Conservation (phyloP, 768 basidiomycete species). For the Suillus subaureus region DNA sequence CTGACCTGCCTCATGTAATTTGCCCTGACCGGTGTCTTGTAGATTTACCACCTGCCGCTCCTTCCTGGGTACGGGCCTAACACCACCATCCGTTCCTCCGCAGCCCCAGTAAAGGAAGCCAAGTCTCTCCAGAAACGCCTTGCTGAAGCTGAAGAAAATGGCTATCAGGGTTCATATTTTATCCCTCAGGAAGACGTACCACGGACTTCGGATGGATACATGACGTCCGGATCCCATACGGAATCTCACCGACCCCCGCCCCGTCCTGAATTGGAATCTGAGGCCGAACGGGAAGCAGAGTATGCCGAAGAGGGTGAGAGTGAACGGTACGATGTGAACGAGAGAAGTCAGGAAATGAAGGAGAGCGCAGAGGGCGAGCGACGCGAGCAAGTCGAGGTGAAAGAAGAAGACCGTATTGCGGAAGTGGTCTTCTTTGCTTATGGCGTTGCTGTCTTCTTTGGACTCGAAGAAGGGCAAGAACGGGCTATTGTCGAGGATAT, state of each 20-base stretch:
- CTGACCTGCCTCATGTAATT: slow-evolving; percentile 7
- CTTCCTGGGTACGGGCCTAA: slow-evolving; percentile 89
- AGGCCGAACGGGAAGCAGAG: slow-evolving; percentile 17
- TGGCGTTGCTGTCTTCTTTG: slow-evolving; percentile 93
- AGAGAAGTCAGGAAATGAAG: slow-evolving; percentile 18
- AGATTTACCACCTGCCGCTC: slow-evolving; percentile 93
- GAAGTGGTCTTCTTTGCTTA: slow-evolving; percentile 84
- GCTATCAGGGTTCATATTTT: slow-evolving; percentile 89
- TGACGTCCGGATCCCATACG: slow-evolving; percentile 48
- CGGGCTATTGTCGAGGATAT: slow-evolving; percentile 83
- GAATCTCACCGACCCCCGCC: slow-evolving; percentile 32
- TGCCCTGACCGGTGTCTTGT: slow-evolving; percentile 1
- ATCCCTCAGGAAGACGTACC: slow-evolving; percentile 35
- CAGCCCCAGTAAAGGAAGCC: slow-evolving; percentile 50
- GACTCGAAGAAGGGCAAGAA: slow-evolving; percentile 79
- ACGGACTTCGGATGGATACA: slow-evolving; percentile 57
- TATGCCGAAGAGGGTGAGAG: slow-evolving; percentile 21
- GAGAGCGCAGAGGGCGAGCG: slow-evolving; percentile 13
- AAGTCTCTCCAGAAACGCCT: slow-evolving; percentile 68
- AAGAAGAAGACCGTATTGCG: slow-evolving; percentile 54
- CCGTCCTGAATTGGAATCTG: slow-evolving; percentile 14
- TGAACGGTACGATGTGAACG: background rate
- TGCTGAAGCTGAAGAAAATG: slow-evolving; percentile 87
- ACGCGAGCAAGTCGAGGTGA: slow-evolving; percentile 15
- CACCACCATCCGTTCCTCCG: slow-evolving; percentile 84